Percentiles rank a stretch among this genome's conserved stretches.
Evolutionary conservation across 257 asterid species (phyloP).

Genomic region (Scutellaria minor): DNA sequence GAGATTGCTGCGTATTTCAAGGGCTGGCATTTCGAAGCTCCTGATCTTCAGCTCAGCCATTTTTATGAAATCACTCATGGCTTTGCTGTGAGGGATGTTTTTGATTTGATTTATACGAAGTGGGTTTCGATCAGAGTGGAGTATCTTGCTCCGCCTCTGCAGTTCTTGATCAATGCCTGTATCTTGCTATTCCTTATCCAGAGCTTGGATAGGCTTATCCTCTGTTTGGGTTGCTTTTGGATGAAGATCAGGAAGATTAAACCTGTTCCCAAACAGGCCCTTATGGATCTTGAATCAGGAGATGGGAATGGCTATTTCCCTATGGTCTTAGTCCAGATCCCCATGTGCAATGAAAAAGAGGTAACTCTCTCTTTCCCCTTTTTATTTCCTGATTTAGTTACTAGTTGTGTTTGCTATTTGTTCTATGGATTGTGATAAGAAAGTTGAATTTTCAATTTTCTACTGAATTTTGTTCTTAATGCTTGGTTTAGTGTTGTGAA

Average conservation of each 20-base stretch:
- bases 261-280: constrained; percentile 61
- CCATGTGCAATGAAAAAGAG: constrained; percentile 99
- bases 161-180: constrained; percentile 73
- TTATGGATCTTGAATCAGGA: constrained; percentile 74
- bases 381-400: neutral
- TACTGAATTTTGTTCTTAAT: too few species aligned
- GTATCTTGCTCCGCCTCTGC: constrained; percentile 86
- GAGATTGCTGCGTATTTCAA: constrained; percentile 77
- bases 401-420: neutral
- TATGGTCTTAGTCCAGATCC: constrained; percentile 96
- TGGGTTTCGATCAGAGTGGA: constrained; percentile 89
- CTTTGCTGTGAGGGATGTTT: constrained; percentile 59
- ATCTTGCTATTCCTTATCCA: constrained; percentile 73
- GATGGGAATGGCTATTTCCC: constrained; percentile 77
- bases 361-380: constrained; percentile 37
- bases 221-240: constrained; percentile 93
- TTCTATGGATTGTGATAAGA: too few species aligned
- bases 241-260: constrained; percentile 61
- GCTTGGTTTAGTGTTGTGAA: neutral
- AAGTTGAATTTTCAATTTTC: too few species aligned
- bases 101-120: constrained; percentile 59
- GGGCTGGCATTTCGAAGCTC: constrained; percentile 82
- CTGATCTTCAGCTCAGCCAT: constrained; percentile 62
- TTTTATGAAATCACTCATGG: constrained; percentile 53
- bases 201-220: constrained; percentile 78